Conservation (phyloP, 2,329 filamentous ascomycete species). For the Acrocalymma vagum region DNA sequence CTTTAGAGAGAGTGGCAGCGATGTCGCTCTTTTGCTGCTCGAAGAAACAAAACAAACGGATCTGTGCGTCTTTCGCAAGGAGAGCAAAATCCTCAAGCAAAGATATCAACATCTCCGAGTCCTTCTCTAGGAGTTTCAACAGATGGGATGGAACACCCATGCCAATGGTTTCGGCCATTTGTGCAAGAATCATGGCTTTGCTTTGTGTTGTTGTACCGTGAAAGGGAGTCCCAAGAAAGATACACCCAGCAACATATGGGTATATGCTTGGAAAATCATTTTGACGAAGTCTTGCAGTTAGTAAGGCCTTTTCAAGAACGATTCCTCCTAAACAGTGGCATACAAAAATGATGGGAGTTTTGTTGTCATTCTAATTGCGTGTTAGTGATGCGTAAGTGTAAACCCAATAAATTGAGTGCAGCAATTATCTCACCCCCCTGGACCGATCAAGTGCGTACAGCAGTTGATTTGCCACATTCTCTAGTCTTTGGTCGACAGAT, state of each 20-base stretch:
- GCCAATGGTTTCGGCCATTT: conserved; percentile 25
- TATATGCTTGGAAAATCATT: conserved; percentile 27
- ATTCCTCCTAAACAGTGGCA: conserved; percentile 39
- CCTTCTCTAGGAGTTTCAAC: conserved; percentile 27
- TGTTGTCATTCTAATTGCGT: conserved; percentile 19
- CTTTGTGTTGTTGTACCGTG: conserved; percentile 19
- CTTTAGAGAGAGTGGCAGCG: conserved; percentile 18
- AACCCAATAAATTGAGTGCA: neutral
- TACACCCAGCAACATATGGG: conserved; percentile 27
- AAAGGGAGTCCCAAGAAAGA: conserved; percentile 33
- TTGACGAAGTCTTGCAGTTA: conserved; percentile 20
- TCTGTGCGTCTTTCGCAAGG: conserved; percentile 23
- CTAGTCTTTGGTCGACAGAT: conserved; percentile 35
- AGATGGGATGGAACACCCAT: conserved; percentile 22
- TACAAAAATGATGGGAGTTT: conserved; percentile 39
- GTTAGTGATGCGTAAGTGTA: conserved; percentile 10
- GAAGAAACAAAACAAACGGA: conserved; percentile 31
- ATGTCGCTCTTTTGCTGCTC: conserved; percentile 28
- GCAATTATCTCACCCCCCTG: conserved; percentile 19
- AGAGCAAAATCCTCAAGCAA: conserved; percentile 26
- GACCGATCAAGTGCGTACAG: conserved; percentile 23
- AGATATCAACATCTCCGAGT: conserved; percentile 18
- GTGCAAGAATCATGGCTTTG: conserved; percentile 27
- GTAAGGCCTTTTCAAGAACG: conserved; percentile 30
- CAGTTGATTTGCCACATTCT: conserved; percentile 34